These are phyloP conservation scores for Phytophthora hybrid DNA, from an alignment of 352 stramenopile species.

Conservation along the genomic window DNA sequence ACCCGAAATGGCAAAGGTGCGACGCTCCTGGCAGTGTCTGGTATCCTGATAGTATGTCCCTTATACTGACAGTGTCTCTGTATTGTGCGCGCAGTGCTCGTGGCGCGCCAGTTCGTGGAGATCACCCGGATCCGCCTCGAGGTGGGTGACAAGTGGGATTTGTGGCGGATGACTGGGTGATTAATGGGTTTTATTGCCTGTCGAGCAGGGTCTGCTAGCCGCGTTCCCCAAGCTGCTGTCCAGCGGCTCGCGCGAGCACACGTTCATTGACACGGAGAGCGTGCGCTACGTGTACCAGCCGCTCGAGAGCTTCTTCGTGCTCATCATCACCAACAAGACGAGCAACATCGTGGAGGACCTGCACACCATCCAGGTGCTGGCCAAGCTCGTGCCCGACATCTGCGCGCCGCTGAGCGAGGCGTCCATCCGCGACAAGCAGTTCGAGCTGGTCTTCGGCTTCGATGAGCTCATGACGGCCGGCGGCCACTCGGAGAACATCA, in stretches of 20 bases:
- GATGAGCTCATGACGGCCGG: conserved; percentile 98
- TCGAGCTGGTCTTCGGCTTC: conserved; percentile 99
- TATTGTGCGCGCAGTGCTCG: conserved; percentile 74
- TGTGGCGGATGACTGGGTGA: conserved; percentile 1
- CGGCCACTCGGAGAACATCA: conserved; percentile 97
- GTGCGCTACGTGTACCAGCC: conserved; percentile 99
- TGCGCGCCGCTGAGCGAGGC: conserved; percentile 94
- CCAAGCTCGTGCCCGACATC: conserved; percentile 98
- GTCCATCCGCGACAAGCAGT: conserved; percentile 96
- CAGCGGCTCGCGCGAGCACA: conserved; percentile 95
- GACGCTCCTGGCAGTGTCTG: conserved; percentile 9
- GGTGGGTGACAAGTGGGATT: conserved; percentile 41
- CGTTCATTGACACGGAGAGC: conserved; percentile 99
- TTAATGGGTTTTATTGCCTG: conserved; percentile 4
- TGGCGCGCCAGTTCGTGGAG: conserved; percentile 99
- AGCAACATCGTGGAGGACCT: conserved; percentile 99
- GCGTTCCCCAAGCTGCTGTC: conserved; percentile 99
- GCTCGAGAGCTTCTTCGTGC: conserved; percentile 97
- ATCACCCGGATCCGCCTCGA: conserved; percentile 99
- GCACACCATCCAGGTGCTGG: conserved; percentile 97
- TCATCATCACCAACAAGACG: conserved; percentile 99
- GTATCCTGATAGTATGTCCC: neutral
- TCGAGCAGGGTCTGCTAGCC: conserved; percentile 92
- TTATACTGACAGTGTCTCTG: conserved; percentile 12
- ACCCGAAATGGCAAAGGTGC: conserved; percentile 96